These are phyloP conservation scores for Talaromyces piceae DNA, from an alignment of 2,329 filamentous ascomycete species.

Conservation along the genomic window DNA sequence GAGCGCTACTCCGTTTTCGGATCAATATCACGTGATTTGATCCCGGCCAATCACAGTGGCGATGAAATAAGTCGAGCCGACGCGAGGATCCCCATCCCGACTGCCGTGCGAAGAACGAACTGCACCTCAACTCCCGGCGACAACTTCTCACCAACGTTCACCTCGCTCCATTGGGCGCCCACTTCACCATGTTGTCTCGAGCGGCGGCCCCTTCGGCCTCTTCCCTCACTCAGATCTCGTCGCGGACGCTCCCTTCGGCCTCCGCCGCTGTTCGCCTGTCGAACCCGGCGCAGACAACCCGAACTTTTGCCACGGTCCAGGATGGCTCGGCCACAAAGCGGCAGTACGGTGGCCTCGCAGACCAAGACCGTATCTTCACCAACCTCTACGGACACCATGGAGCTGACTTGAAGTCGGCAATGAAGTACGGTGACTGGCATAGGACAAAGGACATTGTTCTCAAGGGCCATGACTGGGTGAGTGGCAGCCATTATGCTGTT, in stretches of 20 bases:
- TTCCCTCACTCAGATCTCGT: slow-evolving; percentile 32
- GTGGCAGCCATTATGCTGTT: neutral
- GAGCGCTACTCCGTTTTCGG: neutral
- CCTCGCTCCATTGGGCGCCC: slow-evolving; percentile 28
- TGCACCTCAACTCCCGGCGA: slow-evolving; percentile 4
- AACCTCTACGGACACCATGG: slow-evolving; percentile 94
- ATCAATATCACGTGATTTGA: slow-evolving; percentile 21
- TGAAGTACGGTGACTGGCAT: slow-evolving; percentile 99
- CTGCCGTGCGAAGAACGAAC: slow-evolving; percentile 1
- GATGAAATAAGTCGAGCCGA: slow-evolving; percentile 23
- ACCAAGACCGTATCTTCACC: slow-evolving; percentile 98
- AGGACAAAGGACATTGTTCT: slow-evolving; percentile 97
- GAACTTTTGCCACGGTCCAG: slow-evolving; percentile 74
- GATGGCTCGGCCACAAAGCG: slow-evolving; percentile 54
- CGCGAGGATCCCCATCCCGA: slow-evolving; percentile 9
- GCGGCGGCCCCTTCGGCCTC: slow-evolving; percentile 38
- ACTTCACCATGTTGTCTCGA: slow-evolving; percentile 39
- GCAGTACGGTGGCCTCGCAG: slow-evolving; percentile 78
- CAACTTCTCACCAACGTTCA: slow-evolving; percentile 12
- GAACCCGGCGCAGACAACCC: slow-evolving; percentile 29
- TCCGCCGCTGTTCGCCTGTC: slow-evolving; percentile 24
- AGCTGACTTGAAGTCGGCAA: slow-evolving; percentile 82
- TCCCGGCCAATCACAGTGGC: slow-evolving; percentile 26
- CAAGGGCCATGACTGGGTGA: slow-evolving; percentile 91
- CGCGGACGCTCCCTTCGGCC: slow-evolving; percentile 32